Base-by-base conservation (phyloP, 495 filamentous ascomycete genomes). In the Lasiosphaeriaceae sp. region DNA sequence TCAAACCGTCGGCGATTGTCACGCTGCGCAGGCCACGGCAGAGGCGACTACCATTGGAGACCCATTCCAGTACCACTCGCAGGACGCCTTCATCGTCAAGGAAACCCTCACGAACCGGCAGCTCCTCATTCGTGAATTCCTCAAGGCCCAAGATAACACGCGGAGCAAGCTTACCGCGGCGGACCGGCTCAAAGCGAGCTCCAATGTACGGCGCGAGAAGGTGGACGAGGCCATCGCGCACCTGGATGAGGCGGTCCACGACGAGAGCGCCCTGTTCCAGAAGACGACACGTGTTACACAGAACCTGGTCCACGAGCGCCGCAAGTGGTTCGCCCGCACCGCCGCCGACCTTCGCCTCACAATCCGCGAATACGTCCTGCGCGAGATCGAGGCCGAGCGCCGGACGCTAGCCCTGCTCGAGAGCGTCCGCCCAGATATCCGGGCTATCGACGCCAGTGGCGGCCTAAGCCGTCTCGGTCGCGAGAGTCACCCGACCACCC, bases 101-200 rank as follows among this genome's bases (percentile, higher is more conserved):
- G 95, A 99, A 67, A 97, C 93, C 21, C 82, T 99, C 60, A 99
- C 95, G 19, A 99, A 99, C 74, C 87, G 95, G 3, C 95, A 99
- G 71, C 96, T 99, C 66, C 81, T 99, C n/a, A 87, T 97, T 31
- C 90, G 95, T 47, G 95, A 99, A 60, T 82, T 97, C 45, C 69
- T 96, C 23, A 87, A 94, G 70, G 92, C 94, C 2, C 89, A 96
- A 66, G 88, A 93, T 66, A 74, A 74, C 43, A 88, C 92, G 8
- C 83, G 86, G 41, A 89, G 81, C 70, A 92, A 90, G 66, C 82
- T 89, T 21, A 80, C 85, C 56, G 92, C 92, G 0, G 90, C 92
- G 11, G 92, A 97, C 68, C 85, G 93, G 16, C 79, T 99, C 59
- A 96, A 93, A 68, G 81, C 88, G 7, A 87, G 82, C 67, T 86